Evolutionary conservation across 208 protist genomes (phyloP).

Genomic region (Naegleria gruberi): DNA sequence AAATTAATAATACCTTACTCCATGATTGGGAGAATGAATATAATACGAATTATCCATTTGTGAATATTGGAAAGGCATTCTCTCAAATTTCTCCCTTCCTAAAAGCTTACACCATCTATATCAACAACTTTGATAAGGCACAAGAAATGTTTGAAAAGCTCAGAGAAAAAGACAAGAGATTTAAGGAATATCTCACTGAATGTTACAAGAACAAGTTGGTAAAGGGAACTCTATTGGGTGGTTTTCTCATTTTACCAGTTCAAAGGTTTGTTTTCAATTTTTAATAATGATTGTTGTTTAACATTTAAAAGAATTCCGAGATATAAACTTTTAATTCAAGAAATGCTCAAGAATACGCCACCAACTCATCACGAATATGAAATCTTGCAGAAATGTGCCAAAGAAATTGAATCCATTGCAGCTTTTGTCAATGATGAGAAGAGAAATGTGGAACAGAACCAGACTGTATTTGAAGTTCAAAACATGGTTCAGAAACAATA

Average conservation of each 20-base stretch:
- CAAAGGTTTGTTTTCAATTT: too few relatives aligned
- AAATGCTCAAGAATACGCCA: not conserved
- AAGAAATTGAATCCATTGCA: not conserved
- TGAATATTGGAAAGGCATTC: not conserved
- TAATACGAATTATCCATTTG: not conserved
- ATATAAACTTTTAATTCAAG: slow-evolving; percentile 4
- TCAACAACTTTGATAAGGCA: slow-evolving; percentile 3
- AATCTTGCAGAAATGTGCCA: not conserved
- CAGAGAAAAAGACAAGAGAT: too few relatives aligned
- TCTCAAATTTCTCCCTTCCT: not conserved
- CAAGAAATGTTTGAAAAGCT: too few relatives aligned
- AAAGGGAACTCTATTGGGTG: not conserved
- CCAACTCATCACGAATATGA: not conserved
- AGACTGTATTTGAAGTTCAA: not conserved
- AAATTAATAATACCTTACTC: not conserved
- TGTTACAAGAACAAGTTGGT: not conserved
- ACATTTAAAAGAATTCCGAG: not conserved
- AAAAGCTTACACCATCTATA: not conserved
- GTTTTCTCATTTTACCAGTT: not conserved
- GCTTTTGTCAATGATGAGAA: not conserved
- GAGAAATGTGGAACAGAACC: not conserved
- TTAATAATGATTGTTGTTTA: too few relatives aligned
- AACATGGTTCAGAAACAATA: not conserved
- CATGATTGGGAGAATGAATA: not conserved
- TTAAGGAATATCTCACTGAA: not conserved